Conservation (phyloP, 805 yeast species). For the Yamadazyma kitorensis region DNA sequence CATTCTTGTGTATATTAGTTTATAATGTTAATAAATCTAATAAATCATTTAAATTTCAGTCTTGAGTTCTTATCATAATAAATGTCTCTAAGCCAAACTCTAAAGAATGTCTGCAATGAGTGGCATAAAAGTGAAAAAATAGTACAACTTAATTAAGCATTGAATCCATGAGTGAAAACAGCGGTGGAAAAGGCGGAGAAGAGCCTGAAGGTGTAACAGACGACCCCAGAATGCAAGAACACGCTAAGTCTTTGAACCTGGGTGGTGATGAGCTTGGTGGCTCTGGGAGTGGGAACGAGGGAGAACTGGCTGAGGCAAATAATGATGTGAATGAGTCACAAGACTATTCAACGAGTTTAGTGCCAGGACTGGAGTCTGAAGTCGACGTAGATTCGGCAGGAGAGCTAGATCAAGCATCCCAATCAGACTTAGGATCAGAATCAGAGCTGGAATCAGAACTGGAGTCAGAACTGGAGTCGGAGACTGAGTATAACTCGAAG, state of each 20-base stretch:
- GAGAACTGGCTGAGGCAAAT: neutral
- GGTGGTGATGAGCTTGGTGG: too few relatives aligned
- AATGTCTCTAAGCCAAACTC: too few relatives aligned
- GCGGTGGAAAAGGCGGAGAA: neutral
- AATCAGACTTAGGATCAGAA: slow-evolving; percentile 1
- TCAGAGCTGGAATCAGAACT: slow-evolving; percentile 3
- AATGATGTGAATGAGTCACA: neutral
- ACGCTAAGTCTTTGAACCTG: too few relatives aligned
- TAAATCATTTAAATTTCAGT: too few relatives aligned
- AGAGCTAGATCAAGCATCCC: too few relatives aligned
- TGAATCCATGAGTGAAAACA: neutral
- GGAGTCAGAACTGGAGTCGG: slow-evolving; percentile 5
- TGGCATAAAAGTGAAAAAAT: too few relatives aligned
- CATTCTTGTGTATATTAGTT: slow-evolving; percentile 1
- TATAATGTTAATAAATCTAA: slow-evolving; percentile 1
- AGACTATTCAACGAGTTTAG: neutral
- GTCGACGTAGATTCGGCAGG: too few relatives aligned
- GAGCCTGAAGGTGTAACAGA: neutral
- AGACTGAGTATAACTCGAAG: slow-evolving; percentile 20
- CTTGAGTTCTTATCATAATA: too few relatives aligned
- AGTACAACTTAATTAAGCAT: too few relatives aligned
- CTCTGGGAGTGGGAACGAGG: neutral
- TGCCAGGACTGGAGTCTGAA: too few relatives aligned
- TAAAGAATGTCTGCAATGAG: too few relatives aligned
- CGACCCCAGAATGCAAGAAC: too few relatives aligned